These are phyloP conservation scores for Rhizomucor miehei DNA, from an alignment of 371 early-diverging fungal species.

Conservation along the genomic window DNA sequence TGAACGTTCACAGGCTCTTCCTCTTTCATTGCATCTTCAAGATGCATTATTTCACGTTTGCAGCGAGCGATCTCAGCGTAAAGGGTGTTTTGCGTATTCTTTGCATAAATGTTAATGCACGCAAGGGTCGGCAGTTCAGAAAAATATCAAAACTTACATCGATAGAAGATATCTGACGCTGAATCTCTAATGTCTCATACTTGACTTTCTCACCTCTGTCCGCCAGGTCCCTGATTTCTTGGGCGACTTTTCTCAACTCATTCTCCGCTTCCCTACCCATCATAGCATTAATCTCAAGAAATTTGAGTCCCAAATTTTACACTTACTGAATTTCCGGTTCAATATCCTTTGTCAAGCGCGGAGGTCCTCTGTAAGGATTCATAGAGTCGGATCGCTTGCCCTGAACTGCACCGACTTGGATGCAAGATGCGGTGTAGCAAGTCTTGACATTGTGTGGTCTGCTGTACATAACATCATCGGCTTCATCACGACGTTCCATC, in stretches of 20 bases:
- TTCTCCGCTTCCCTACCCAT: no score
- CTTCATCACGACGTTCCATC: constrained; percentile 67
- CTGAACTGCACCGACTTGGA: constrained; percentile 59
- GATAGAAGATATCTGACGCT: no score
- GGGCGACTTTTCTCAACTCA: no score
- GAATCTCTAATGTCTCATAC: no score
- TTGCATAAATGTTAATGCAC: neutral
- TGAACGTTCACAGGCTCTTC: constrained; percentile 66
- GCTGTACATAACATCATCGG: constrained; percentile 68
- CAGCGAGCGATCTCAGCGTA: no score
- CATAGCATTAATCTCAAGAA: no score
- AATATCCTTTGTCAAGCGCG: constrained; percentile 46
- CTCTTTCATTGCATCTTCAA: constrained; percentile 53
- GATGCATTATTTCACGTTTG: neutral
- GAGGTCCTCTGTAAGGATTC: constrained; percentile 29
- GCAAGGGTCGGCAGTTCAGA: no score
- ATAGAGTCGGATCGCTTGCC: constrained; percentile 47
- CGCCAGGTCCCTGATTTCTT: no score
- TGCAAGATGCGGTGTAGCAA: constrained; percentile 66
- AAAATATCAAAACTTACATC: no score
- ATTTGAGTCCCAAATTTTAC: no score
- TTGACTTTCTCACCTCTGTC: no score
- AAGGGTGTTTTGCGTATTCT: neutral
- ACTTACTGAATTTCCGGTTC: constrained; percentile 37
- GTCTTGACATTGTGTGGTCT: constrained; percentile 67